A percentile compares a stretch with the other conserved stretches of the same genome.
These are phyloP conservation scores for Coleophoma eucalyptorum DNA, from an alignment of 2,329 filamentous ascomycete genomes.

Conservation along the genomic window DNA sequence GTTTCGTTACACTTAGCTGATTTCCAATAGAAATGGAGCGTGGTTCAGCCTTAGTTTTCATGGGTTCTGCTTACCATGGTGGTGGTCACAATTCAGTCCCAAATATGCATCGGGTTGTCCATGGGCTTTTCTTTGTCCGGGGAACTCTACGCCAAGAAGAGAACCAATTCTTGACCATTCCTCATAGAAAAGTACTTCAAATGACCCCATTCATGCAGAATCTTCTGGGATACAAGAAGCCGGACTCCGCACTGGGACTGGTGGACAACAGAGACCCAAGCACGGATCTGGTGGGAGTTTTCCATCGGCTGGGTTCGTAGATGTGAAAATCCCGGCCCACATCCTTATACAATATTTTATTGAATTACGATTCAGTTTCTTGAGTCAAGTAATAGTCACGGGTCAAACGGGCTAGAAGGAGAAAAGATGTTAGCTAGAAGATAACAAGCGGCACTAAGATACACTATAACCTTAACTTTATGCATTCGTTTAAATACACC, in stretches of 20 bases:
- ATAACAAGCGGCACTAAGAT: no score
- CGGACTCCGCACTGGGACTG: constrained; percentile 25
- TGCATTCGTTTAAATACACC: no score
- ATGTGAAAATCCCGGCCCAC: not conserved
- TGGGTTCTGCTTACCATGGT: constrained; percentile 28
- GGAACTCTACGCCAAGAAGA: constrained; percentile 28
- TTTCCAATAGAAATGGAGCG: constrained; percentile 28
- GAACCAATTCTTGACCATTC: constrained; percentile 29
- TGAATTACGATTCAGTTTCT: no score
- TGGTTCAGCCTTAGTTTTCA: constrained; percentile 31
- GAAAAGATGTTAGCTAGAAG: no score
- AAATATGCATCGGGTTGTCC: constrained; percentile 19
- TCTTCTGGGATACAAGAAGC: constrained; percentile 30
- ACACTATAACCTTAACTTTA: no score
- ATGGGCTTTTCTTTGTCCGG: constrained; percentile 27
- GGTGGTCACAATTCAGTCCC: constrained; percentile 27
- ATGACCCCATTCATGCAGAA: constrained; percentile 29
- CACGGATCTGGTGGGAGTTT: not conserved
- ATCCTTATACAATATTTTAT: no score
- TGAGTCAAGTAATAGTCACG: no score
- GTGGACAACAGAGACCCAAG: constrained; percentile 22
- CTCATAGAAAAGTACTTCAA: constrained; percentile 22
- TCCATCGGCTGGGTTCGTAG: not conserved
- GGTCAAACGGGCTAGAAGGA: no score
- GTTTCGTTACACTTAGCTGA: not conserved